phyloP scores from a whole-genome alignment of 495 filamentous ascomycete genomes.

The Tuber aestivum region DNA sequence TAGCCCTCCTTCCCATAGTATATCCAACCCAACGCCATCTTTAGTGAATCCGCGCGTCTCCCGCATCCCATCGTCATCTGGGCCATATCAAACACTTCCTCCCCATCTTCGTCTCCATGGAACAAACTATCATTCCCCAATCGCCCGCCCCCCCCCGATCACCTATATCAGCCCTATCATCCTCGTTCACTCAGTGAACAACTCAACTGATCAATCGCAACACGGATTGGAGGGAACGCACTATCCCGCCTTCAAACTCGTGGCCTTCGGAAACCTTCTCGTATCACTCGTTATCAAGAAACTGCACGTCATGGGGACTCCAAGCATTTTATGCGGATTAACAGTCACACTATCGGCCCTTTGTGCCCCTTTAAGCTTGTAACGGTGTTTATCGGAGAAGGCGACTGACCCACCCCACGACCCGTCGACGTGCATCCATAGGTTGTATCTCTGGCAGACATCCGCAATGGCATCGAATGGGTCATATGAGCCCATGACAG shows the following conservation, averaged over 20 bases:
- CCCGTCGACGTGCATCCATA: conserved; percentile 90
- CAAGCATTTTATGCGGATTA: conserved; percentile 97
- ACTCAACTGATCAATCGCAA: background rate
- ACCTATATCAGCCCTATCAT: conserved; percentile 5
- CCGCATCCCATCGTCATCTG: conserved; percentile 92
- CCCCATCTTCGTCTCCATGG: conserved; percentile 52
- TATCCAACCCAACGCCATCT: conserved; percentile 78
- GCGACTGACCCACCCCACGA: conserved; percentile 82
- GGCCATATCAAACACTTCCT: conserved; percentile 81
- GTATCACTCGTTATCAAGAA: conserved; percentile 77
- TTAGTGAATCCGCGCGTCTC: conserved; percentile 74
- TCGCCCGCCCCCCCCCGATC: background rate
- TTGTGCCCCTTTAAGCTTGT: conserved; percentile 62
- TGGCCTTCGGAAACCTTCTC: conserved; percentile 67
- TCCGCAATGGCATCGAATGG: conserved; percentile 64
- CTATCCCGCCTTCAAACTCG: conserved; percentile 81
- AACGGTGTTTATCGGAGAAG: conserved; percentile 61
- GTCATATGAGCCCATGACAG: conserved; percentile 85
- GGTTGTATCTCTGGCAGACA: conserved; percentile 61
- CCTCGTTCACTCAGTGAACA: background rate
- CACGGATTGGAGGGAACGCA: conserved; percentile 23
- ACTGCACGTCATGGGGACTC: conserved; percentile 80
- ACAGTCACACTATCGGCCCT: conserved; percentile 73
- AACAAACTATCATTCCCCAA: conserved; percentile 52
- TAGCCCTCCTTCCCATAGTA: conserved; percentile 68